Percentiles rank a stretch among this genome's conserved stretches.
Conservation (phyloP, 345 rosid species). For the Boechera retrofracta region DNA sequence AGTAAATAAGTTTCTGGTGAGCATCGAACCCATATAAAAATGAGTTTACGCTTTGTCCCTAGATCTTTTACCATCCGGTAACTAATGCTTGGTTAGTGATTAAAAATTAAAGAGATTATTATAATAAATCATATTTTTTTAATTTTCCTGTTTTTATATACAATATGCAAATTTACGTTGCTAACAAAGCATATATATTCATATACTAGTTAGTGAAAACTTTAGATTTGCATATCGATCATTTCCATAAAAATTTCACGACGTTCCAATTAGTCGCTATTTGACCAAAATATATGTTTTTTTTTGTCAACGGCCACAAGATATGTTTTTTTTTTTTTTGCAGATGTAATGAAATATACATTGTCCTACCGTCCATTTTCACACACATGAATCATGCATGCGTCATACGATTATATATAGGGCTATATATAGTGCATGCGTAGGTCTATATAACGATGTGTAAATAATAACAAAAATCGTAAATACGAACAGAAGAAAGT, state of each 20-base stretch:
- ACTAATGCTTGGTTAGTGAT: too few relatives aligned
- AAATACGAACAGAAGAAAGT: conserved; percentile 24
- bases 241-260: not conserved
- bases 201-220: not conserved
- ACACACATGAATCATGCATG: conserved; percentile 1
- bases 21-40: too few relatives aligned
- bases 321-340: too few relatives aligned
- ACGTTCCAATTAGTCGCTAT: not conserved
- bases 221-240: not conserved
- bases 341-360: not conserved
- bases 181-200: not conserved
- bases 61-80: too few relatives aligned
- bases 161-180: not conserved
- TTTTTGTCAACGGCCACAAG: too few relatives aligned
- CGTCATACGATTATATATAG: not conserved
- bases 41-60: too few relatives aligned
- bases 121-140: not conserved
- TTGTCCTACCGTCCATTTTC: not conserved
- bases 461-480: not conserved
- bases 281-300: not conserved
- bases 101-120: too few relatives aligned
- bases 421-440: not conserved
- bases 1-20: too few relatives aligned
- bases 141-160: not conserved
- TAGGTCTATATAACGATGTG: not conserved